phyloP scores from a whole-genome alignment of 768 basidiomycete species.

The Boletus rex-veris region DNA sequence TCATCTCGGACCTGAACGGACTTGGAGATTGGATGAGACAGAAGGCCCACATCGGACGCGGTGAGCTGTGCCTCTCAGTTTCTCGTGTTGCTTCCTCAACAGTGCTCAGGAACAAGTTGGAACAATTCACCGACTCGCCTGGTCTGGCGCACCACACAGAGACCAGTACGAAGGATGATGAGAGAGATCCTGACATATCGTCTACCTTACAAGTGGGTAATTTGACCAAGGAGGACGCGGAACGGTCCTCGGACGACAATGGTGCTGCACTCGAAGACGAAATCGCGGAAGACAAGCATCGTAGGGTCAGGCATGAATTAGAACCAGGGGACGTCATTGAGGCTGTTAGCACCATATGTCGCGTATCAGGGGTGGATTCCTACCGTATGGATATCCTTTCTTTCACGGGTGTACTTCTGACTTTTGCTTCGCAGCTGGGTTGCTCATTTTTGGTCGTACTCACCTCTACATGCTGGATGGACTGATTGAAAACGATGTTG shows the following conservation, averaged over 20 bases:
- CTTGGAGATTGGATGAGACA: conserved; percentile 87
- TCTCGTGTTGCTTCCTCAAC: not conserved
- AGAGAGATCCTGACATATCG: conserved; percentile 40
- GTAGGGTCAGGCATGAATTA: conserved; percentile 80
- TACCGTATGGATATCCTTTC: conserved; percentile 56
- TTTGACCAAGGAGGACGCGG: conserved; percentile 15
- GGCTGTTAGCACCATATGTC: conserved; percentile 79
- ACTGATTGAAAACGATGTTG: conserved; percentile 79
- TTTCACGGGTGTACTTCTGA: not conserved
- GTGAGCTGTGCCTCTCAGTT: conserved; percentile 36
- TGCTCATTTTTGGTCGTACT: conserved; percentile 80
- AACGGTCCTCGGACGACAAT: conserved; percentile 13
- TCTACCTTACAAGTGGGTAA: conserved; percentile 37
- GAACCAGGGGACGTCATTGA: conserved; percentile 90
- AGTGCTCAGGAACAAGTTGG: conserved; percentile 65
- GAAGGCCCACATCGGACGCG: conserved; percentile 87
- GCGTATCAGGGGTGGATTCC: conserved; percentile 88
- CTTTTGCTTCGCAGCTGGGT: conserved; percentile 49
- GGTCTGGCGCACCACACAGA: conserved; percentile 32
- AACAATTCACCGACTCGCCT: conserved; percentile 49
- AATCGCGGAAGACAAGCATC: conserved; percentile 83
- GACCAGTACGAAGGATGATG: conserved; percentile 37
- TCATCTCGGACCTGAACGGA: conserved; percentile 39
- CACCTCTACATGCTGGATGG: conserved; percentile 92
- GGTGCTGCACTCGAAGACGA: conserved; percentile 63